phyloP scores from a whole-genome alignment of 305 asterid species.

The Fraxinus xanthoxyloides region DNA sequence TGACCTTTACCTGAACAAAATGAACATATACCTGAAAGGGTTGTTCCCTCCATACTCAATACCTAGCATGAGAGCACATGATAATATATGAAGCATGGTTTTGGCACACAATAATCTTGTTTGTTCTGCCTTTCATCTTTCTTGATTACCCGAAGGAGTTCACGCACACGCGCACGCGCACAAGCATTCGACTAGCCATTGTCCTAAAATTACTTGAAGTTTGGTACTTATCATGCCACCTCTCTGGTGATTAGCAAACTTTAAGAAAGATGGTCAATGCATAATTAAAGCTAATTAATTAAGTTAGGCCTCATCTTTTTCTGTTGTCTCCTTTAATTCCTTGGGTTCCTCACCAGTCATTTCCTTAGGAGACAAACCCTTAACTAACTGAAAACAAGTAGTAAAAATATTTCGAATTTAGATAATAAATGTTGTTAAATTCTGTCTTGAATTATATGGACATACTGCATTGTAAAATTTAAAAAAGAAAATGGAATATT shows the following conservation, averaged over 20 bases:
- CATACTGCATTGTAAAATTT: background rate
- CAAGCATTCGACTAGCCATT: background rate
- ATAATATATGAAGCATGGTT: conserved; percentile 36
- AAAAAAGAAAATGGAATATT: background rate
- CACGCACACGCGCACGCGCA: background rate
- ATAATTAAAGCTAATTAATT: background rate
- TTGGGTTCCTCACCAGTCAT: conserved; percentile 27
- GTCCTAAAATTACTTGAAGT: background rate
- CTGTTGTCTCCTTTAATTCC: conserved; percentile 17
- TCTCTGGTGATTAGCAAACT: too few relatives aligned
- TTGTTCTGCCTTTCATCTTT: conserved; percentile 30
- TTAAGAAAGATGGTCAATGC: background rate
- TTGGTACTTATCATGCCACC: too few relatives aligned
- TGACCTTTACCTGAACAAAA: conserved; percentile 56
- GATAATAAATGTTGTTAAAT: background rate
- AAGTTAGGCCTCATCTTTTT: conserved; percentile 11
- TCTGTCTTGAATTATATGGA: background rate
- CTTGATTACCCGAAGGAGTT: conserved; percentile 28
- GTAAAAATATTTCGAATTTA: background rate
- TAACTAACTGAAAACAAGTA: background rate
- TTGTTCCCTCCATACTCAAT: conserved; percentile 49
- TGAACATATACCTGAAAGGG: conserved; percentile 57
- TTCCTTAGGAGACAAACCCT: conserved; percentile 2
- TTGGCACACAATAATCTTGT: conserved; percentile 36
- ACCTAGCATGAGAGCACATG: conserved; percentile 46